Base-by-base conservation (phyloP, 805 yeast genomes). In the Pichia eremophila region DNA sequence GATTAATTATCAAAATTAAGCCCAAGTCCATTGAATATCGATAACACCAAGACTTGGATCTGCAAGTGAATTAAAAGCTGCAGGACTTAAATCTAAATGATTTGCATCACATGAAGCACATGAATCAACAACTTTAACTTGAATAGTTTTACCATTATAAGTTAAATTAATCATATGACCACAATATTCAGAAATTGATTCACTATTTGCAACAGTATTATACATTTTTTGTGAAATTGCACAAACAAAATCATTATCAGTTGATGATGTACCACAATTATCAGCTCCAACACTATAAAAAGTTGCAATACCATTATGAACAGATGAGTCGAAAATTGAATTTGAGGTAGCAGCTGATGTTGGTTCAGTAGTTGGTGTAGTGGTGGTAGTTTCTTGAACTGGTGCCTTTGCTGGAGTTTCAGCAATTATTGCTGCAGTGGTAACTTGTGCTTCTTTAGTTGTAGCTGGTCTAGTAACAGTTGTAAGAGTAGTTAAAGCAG, bases 71-170 rank as follows among this genome's bases (percentile, higher is more conserved):
- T 57, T 39, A 51, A 78, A 77, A 5, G 81, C 82, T 40, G 70
- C 45, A n/a, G 79, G 78, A 12, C 81, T 74, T 45, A 77, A 70
- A 57, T 78, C 81, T 47, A 77, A 65, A 55, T 74, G 77, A 46
- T 64, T 47, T 25, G 65, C 64, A 37, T 61, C 53, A 53, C 82
- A 77, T 2, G 74, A 77, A 40, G 57, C 73, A 58, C 82, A 78
- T 18, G 77, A 63, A 59, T 77, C 82, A 22, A 73, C 78, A 41
- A 77, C 79, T 31, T 69, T 72, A 39, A 77, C 82, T 28, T 62
- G 67, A 41, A 76, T 78, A 17, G 77, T 66, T 41, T 74, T 75
- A 28, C 76, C 77, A 44, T 63, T 58, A 56, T 72, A 75, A 49
- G 46, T 57, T 7, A 75, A 79, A 46, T 62, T 68, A 54, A 77